Evolutionary conservation across 441 rosid species (phyloP).

Genomic region (Adansonia grandidieri): DNA sequence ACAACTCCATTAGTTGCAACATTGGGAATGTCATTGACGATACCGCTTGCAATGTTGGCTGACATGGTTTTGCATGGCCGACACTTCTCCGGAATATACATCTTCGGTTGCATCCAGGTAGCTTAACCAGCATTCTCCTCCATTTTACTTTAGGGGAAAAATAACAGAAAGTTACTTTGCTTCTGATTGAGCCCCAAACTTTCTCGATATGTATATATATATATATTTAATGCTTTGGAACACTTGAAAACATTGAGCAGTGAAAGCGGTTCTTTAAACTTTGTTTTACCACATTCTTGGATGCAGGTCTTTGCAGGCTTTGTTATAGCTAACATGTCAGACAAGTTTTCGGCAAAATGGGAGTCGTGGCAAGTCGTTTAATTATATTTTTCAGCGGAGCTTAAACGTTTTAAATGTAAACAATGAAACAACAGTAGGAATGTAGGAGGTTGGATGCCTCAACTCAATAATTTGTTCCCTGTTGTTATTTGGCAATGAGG

Average conservation of each 20-base stretch:
- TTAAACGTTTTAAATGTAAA: not conserved
- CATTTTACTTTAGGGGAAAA: not conserved
- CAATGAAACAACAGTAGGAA: not conserved
- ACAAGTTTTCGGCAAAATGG: conserved; percentile 36
- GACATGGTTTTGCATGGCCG: conserved; percentile 78
- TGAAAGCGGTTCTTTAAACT: not conserved
- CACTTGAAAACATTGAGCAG: not conserved
- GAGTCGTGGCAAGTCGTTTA: conserved; percentile 26
- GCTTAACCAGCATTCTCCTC: not conserved
- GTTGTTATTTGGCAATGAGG: not conserved
- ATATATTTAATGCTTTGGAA: too few relatives aligned
- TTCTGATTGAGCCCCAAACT: not conserved
- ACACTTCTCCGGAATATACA: conserved; percentile 67
- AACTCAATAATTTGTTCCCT: not conserved
- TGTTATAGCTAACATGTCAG: conserved; percentile 48
- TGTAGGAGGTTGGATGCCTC: not conserved
- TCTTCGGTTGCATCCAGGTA: conserved; percentile 79
- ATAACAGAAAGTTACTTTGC: not conserved
- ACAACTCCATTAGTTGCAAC: conserved; percentile 85
- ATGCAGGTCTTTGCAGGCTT: conserved; percentile 67
- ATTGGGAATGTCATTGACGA: conserved; percentile 81
- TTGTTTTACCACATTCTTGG: conserved; percentile 9
- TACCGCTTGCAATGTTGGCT: conserved; percentile 85
- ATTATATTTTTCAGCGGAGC: not conserved
- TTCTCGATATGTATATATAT: not conserved